Conservation (phyloP, 768 basidiomycete genomes). For the Bullera alba region DNA sequence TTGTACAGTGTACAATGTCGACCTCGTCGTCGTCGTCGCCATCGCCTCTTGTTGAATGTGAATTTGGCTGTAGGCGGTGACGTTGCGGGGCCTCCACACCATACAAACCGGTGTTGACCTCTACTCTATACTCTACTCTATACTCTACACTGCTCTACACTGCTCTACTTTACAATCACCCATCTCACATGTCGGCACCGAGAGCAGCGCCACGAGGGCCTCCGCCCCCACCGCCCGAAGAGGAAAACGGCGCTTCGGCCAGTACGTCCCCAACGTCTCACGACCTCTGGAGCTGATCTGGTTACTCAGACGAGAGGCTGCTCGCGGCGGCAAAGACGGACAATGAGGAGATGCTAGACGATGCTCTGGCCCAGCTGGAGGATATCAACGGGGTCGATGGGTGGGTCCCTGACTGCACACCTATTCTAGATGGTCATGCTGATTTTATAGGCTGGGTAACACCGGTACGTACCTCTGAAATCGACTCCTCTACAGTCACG, state of each 20-base stretch:
- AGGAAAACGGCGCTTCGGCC: constrained; percentile 29
- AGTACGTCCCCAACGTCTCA: constrained; percentile 13
- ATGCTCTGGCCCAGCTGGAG: constrained; percentile 53
- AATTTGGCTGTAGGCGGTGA: no score
- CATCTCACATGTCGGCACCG: no score
- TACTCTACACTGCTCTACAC: no score
- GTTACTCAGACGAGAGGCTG: constrained; percentile 58
- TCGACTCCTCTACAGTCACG: neutral
- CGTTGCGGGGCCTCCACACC: no score
- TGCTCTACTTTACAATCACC: no score
- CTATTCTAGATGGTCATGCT: neutral
- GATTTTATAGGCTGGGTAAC: constrained; percentile 56
- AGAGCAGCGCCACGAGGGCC: constrained; percentile 25
- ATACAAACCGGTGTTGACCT: no score
- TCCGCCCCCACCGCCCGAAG: constrained; percentile 29
- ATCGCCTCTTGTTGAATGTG: no score
- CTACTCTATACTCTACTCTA: no score
- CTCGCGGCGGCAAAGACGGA: constrained; percentile 67
- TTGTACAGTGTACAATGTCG: no score
- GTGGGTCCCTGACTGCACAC: constrained; percentile 51
- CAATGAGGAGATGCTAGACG: constrained; percentile 61
- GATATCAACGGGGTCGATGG: constrained; percentile 75
- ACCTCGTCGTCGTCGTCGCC: no score
- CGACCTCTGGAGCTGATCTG: neutral
- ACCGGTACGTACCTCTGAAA: constrained; percentile 53